Evolutionary conservation across 345 rosid genomes (phyloP).

Genomic region (Diplotaxis tenuifolia): DNA sequence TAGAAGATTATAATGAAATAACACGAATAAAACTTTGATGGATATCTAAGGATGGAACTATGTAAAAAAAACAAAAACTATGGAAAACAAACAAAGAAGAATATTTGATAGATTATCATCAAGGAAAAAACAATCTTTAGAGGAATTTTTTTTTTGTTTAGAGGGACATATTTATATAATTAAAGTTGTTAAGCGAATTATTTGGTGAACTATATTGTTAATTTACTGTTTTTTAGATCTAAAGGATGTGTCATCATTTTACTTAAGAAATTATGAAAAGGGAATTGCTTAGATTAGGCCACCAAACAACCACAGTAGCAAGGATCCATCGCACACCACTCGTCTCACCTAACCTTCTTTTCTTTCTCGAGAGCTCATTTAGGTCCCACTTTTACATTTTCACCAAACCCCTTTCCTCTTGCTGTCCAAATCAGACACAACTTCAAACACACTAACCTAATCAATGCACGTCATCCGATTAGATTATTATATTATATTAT

Average conservation of each 20-base stretch:
- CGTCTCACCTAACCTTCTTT: slow-evolving; percentile 39
- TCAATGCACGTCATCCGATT: slow-evolving; percentile 11
- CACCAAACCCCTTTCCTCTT: slow-evolving; percentile 35
- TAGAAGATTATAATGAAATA: neutral
- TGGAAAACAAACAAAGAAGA: neutral
- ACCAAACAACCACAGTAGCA: slow-evolving; percentile 37
- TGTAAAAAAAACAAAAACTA: neutral
- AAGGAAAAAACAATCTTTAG: slow-evolving; percentile 9
- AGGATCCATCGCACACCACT: slow-evolving; percentile 37
- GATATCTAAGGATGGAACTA: slow-evolving; percentile 10
- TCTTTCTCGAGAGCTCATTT: slow-evolving; percentile 1
- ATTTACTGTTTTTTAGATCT: neutral
- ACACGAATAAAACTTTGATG: neutral
- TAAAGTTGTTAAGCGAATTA: slow-evolving; percentile 17
- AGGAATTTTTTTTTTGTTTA: no score
- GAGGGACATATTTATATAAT: no score
- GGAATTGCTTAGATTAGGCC: slow-evolving; percentile 32
- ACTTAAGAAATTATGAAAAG: slow-evolving; percentile 4
- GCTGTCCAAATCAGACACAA: slow-evolving; percentile 26
- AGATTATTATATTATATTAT: neutral
- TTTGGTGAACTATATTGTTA: slow-evolving; percentile 1
- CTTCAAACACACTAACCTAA: slow-evolving; percentile 24
- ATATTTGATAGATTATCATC: slow-evolving; percentile 10
- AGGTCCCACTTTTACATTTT: slow-evolving; percentile 28
- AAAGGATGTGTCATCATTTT: slow-evolving; percentile 13